phyloP scores from a whole-genome alignment of 2,329 filamentous ascomycete species.

The Penicillium aurantiogriseum region DNA sequence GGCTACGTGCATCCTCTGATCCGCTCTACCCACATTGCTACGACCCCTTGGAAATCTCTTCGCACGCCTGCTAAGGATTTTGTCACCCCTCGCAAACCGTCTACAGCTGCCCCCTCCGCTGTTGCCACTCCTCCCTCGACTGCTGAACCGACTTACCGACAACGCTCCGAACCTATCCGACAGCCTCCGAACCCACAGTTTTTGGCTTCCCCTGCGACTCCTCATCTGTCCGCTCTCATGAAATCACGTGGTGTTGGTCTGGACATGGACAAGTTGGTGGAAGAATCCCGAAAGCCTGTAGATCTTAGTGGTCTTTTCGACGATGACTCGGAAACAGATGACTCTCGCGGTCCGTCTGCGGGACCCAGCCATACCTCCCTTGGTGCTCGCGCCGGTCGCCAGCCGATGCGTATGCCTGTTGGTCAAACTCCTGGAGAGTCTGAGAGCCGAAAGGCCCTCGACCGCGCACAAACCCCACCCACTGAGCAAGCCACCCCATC shows the following conservation, averaged over 20 bases:
- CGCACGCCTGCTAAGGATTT: slow-evolving; percentile 11
- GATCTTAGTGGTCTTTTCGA: slow-evolving; percentile 42
- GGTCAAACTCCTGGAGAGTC: slow-evolving; percentile 50
- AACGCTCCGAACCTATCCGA: slow-evolving; percentile 18
- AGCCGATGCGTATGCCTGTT: slow-evolving; percentile 59
- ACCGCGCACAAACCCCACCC: slow-evolving; percentile 42
- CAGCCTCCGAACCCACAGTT: slow-evolving; percentile 44
- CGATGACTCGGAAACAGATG: slow-evolving; percentile 40
- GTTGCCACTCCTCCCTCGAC: slow-evolving; percentile 29
- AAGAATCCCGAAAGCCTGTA: slow-evolving; percentile 51
- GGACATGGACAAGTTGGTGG: slow-evolving; percentile 58
- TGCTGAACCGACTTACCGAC: slow-evolving; percentile 8
- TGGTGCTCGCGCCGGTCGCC: slow-evolving; percentile 34
- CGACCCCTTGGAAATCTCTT: slow-evolving; percentile 8
- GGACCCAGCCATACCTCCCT: slow-evolving; percentile 20
- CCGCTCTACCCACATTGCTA: slow-evolving; percentile 52
- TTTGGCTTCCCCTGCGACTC: slow-evolving; percentile 58
- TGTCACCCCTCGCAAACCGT: slow-evolving; percentile 22
- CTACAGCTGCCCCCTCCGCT: slow-evolving; percentile 13
- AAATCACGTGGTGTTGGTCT: slow-evolving; percentile 60
- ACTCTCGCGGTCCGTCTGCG: slow-evolving; percentile 16
- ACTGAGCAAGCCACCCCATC: slow-evolving; percentile 42
- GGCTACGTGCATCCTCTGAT: slow-evolving; percentile 64
- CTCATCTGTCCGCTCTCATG: slow-evolving; percentile 67
- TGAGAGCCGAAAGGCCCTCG: slow-evolving; percentile 59